Base-by-base conservation (phyloP, 768 basidiomycete species). In the Kwoniella europaea region DNA sequence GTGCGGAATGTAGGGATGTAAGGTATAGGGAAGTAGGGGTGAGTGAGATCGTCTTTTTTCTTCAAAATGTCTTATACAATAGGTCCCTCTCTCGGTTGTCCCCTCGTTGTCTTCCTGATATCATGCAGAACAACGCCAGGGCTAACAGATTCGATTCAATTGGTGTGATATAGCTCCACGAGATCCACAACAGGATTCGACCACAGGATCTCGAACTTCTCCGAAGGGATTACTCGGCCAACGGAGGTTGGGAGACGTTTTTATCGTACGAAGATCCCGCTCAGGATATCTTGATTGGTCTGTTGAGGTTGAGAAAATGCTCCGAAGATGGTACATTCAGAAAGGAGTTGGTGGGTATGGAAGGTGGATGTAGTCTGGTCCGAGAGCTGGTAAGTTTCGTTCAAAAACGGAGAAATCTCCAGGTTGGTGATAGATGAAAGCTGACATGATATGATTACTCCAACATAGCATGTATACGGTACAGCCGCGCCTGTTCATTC, bases 221-320 rank as follows among this genome's bases (percentile, higher is more conserved):
- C 43, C 89, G 97, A 68, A 88, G 97, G 52, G 97, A 99, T 82
- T 99, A 99, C 83, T 86, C 91, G 3, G 97, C 97, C 41, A 99
- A 98, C 80, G 96, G 95, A 6, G 95, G 97, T 57, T 99, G 97
- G 97, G 97, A 99, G 85, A 98, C 97, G 1, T 99, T 99, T 88
- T 85, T 99, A 5, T 96, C 95, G 35, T 99, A 98, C 81, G 97
- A 99, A 85, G 97, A 99, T 82, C 96, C 97, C 6, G 94, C 94
- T 84, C 89, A 89, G 65, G 97, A 99, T 79, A 98, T 99, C 82
- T 89, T 99, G 56, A 90, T 99, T 71, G 97, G 97, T 22, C 85
- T 99, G 35, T 87, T 99, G 50, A 89, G 97, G 42, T 85, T 99
- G 77, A 87, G 97, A 61, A 98, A 95, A 82, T 98, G 97, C 80